Evolutionary conservation across 441 rosid genomes (phyloP), one percentile per base, ranked within the genome.

Genomic region (Lepidium campestre): DNA sequence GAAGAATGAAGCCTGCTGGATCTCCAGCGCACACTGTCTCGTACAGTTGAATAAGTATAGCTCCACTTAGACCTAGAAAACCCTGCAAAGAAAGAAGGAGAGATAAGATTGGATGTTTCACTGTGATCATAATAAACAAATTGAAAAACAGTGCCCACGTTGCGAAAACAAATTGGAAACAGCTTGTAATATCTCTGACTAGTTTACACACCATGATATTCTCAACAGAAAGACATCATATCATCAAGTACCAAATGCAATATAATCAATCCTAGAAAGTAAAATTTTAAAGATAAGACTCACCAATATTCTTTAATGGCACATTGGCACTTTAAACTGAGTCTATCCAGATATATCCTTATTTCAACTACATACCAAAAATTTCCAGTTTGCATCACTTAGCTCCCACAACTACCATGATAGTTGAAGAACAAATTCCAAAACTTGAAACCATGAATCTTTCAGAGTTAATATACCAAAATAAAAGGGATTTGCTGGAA

Each of bases 21-120:
- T 82, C 72, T 57, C 81, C 75, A 52, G 73, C 66, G 45, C 86
- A 87, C 34, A 85, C 15, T 10, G 92, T 82, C 72, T 83, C 82
- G 32, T 86, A 82, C 22, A 82, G 68, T 74, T 88, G 95, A 71
- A 90, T 79, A 12, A 90, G 57, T 57, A 90, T 81, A 9, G 93
- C 95, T 54, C 92, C 91, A 7, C 94, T 83, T 11, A 90, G 73
- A 55, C 95, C 94, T 27, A 88, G 61, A 81, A 81, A 88, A 7
- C 93, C 97, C 97, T 87, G 62, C 34, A 15, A 66, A 49, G 39
- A 22, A 29, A 55, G 1, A 45, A 3, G 9, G 14, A 45, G 46
- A 37, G 25, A 31, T 73, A 53, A 54, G 68, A 52, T 46, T 54
- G 7, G 46, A 23, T 20, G 58, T 45, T 29, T 19, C 57, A 14